Evolutionary conservation across 768 basidiomycete genomes (phyloP).

Genomic region (Leccinum disarticulatum): DNA sequence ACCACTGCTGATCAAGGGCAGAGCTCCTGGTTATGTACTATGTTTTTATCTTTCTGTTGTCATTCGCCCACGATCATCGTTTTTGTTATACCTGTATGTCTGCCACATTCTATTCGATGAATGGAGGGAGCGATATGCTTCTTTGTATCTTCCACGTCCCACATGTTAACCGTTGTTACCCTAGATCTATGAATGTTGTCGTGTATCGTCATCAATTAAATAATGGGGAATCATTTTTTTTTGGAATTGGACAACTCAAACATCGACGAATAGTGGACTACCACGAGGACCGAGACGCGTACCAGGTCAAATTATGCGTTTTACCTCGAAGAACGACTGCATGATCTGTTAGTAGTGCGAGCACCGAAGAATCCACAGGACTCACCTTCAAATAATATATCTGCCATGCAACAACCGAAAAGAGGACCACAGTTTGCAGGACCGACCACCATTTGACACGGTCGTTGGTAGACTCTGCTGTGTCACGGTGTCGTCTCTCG

Average conservation of each 20-base stretch:
- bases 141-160: slow-evolving; percentile 1
- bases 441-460: slow-evolving; percentile 99
- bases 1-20: slow-evolving; percentile 11
- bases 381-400: slow-evolving; percentile 92
- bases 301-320: slow-evolving; percentile 69
- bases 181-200: slow-evolving; percentile 28
- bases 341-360: slow-evolving; percentile 4
- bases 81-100: slow-evolving; percentile 19
- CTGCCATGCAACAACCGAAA: slow-evolving; percentile 94
- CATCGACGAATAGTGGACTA: not conserved
- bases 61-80: slow-evolving; percentile 10
- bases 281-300: not conserved
- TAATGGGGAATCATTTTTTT: slow-evolving; percentile 14
- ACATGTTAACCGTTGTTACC: slow-evolving; percentile 28
- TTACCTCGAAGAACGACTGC: slow-evolving; percentile 89
- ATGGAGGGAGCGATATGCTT: slow-evolving; percentile 7
- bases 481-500: slow-evolving; percentile 90
- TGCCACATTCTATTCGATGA: slow-evolving; percentile 7
- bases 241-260: not conserved
- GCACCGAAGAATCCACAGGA: not conserved
- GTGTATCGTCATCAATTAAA: slow-evolving; percentile 16
- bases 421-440: slow-evolving; percentile 81
- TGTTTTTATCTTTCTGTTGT: slow-evolving; percentile 9
- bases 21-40: slow-evolving; percentile 20
- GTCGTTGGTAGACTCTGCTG: slow-evolving; percentile 88